Evolutionary conservation across 1,284 basidiomycete species (phyloP), one percentile per base, ranked within the genome.

Genomic region (Austroboletus olivaceoglutinosus): DNA sequence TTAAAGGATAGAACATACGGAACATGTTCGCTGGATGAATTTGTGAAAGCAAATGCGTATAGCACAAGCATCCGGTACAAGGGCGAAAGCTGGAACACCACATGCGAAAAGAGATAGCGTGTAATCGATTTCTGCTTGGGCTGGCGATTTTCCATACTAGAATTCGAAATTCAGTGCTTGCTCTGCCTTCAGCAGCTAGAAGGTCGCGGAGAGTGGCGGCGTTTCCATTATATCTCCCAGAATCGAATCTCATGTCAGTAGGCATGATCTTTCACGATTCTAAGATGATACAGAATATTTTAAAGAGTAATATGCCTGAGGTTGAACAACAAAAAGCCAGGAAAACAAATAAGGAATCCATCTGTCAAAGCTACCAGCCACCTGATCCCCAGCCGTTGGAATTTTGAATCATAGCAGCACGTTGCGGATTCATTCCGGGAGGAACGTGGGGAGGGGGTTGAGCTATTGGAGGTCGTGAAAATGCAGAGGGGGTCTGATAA

Each of bases 381-480:
- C 65, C 56, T 21, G 58, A 40, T 36, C 67, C 70, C 71, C 75
- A 76, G 40, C 68, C 61, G 12, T 59, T 62, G 4, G 61, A 58
- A 43, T 73, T 70, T 60, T 82, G 81, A 50, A 85, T 75, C 76
- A 84, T 75, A 8, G 81, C 78, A 31, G 83, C 78, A 37, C 85
- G 78, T 43, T 76, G 73, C 43, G 83, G 82, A 58, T 87, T 84
- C 73, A 86, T 80, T 25, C 81, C 80, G 5, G 76, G 72, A 43
- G 80, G 77, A 38, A 73, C 62, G 21, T 63, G 55, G 13, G 65
- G 69, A 43, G 74, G 73, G 11, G 73, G 73, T 31, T 75, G 75
- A 45, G 69, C 63, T 44, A 76, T 70, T 23, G 80, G 74, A 25
- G 74, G 61, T 52, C 76, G 74, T 29, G 67, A 61, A 58, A 67